Conservation (phyloP, 1,284 basidiomycete species). For the Coniophora puteana region DNA sequence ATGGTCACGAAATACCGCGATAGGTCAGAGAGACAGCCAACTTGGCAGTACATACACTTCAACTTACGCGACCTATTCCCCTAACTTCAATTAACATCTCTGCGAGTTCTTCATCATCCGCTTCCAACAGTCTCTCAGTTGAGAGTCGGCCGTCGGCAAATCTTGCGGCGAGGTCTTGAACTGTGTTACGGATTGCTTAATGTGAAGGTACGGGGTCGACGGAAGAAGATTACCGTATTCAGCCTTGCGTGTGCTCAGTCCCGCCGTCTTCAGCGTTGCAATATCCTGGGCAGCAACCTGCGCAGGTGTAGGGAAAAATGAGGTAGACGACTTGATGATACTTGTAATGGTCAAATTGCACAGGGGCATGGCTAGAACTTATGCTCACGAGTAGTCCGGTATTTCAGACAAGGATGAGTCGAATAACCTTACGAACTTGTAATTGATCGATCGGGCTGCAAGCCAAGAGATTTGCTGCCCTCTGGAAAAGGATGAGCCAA, state of each 20-base stretch:
- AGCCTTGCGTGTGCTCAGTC: constrained; percentile 77
- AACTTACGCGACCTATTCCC: constrained; percentile 73
- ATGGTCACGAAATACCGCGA: not conserved
- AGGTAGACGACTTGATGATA: constrained; percentile 15
- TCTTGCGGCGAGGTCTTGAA: constrained; percentile 71
- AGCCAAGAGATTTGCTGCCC: constrained; percentile 92
- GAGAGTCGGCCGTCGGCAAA: constrained; percentile 79
- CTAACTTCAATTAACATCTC: constrained; percentile 75
- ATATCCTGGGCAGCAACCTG: constrained; percentile 64
- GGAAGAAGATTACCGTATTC: constrained; percentile 64
- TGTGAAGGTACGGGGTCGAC: not conserved
- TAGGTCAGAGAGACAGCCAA: not conserved
- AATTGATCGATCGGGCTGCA: constrained; percentile 83
- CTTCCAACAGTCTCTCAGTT: constrained; percentile 64
- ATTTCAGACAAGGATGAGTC: constrained; percentile 72
- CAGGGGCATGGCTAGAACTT: constrained; percentile 2
- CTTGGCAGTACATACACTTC: not conserved
- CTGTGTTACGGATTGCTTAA: constrained; percentile 31
- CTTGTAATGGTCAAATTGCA: not conserved
- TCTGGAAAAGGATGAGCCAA: constrained; percentile 29
- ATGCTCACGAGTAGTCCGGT: constrained; percentile 36
- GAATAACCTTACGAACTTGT: constrained; percentile 77
- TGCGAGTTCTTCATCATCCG: constrained; percentile 71
- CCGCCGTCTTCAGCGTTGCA: constrained; percentile 60
- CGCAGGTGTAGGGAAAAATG: constrained; percentile 68